Conservation (phyloP, 2,329 filamentous ascomycete species). For the Monosporascus sp. region DNA sequence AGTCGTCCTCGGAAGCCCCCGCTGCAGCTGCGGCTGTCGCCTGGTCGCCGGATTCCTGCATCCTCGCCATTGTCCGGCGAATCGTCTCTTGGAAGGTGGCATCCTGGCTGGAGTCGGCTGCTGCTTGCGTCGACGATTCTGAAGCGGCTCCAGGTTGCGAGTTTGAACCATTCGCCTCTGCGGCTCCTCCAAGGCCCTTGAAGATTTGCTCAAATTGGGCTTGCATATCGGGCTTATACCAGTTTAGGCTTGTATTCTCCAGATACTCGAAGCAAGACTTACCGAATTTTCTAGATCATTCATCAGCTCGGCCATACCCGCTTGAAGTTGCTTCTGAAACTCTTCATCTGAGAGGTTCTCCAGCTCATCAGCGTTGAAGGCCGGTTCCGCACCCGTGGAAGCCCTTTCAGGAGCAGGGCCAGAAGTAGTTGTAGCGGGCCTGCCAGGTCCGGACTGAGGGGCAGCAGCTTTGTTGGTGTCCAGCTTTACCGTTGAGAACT, state of each 20-base stretch:
- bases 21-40: conserved; percentile 74
- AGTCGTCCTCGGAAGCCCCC: conserved; percentile 65
- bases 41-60: conserved; percentile 83
- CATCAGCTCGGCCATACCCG: conserved; percentile 81
- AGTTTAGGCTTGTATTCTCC: neutral
- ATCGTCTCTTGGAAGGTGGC: conserved; percentile 89
- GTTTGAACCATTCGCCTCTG: conserved; percentile 25
- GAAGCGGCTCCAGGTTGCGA: conserved; percentile 19
- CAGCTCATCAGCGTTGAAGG: conserved; percentile 15
- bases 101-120: conserved; percentile 42
- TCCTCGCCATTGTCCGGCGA: conserved; percentile 88
- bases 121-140: conserved; percentile 16
- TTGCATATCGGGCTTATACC: conserved; percentile 61
- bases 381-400: conserved; percentile 16
- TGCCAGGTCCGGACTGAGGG: conserved; percentile 16
- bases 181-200: conserved; percentile 61
- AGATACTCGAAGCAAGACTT: conserved; percentile 19
- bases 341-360: conserved; percentile 63
- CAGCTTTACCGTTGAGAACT: conserved; percentile 69
- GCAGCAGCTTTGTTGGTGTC: conserved; percentile 37
- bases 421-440: conserved; percentile 14
- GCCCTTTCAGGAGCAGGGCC: conserved; percentile 11
- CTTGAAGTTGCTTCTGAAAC: conserved; percentile 81
- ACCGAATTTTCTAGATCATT: conserved; percentile 62
- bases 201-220: conserved; percentile 74